These are phyloP conservation scores for Schizochytrium sp. DNA, from an alignment of 108 stramenopile species.

Conservation along the genomic window DNA sequence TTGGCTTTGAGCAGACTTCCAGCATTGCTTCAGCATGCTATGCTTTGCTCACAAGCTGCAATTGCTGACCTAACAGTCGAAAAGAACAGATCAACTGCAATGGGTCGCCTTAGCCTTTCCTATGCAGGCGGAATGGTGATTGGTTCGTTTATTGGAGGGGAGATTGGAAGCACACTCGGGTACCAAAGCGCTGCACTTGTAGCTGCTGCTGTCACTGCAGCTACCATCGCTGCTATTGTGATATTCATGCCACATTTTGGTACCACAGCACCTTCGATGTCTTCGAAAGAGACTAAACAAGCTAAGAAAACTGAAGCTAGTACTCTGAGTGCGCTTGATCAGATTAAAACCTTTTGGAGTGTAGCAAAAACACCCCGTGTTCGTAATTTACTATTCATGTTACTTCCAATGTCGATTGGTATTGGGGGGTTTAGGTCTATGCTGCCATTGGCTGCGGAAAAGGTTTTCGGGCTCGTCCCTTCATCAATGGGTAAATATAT, in stretches of 20 bases:
- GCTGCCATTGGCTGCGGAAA: slow-evolving; percentile 25
- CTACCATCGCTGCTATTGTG: background rate
- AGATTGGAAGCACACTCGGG: background rate
- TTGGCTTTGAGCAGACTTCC: slow-evolving; percentile 7
- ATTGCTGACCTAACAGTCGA: background rate
- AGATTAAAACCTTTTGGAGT: background rate
- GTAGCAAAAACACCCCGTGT: background rate
- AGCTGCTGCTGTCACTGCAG: slow-evolving; percentile 39
- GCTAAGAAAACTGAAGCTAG: background rate
- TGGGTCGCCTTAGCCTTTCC: slow-evolving; percentile 50
- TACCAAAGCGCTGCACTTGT: background rate
- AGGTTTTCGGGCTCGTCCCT: slow-evolving; percentile 19
- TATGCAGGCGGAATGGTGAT: slow-evolving; percentile 38
- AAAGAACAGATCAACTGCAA: background rate
- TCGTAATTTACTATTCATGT: background rate
- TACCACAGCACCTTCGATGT: background rate
- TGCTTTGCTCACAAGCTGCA: slow-evolving; percentile 8
- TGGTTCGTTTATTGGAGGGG: slow-evolving; percentile 23
- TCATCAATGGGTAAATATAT: slow-evolving; percentile 18
- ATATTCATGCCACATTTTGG: background rate
- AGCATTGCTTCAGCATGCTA: slow-evolving; percentile 31
- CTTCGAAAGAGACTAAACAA: background rate
- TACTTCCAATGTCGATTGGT: slow-evolving; percentile 6
- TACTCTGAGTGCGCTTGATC: background rate
- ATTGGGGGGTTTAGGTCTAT: slow-evolving; percentile 28